phyloP scores from a whole-genome alignment of 2,329 filamentous ascomycete genomes.

The Colletotrichum cuscutae region DNA sequence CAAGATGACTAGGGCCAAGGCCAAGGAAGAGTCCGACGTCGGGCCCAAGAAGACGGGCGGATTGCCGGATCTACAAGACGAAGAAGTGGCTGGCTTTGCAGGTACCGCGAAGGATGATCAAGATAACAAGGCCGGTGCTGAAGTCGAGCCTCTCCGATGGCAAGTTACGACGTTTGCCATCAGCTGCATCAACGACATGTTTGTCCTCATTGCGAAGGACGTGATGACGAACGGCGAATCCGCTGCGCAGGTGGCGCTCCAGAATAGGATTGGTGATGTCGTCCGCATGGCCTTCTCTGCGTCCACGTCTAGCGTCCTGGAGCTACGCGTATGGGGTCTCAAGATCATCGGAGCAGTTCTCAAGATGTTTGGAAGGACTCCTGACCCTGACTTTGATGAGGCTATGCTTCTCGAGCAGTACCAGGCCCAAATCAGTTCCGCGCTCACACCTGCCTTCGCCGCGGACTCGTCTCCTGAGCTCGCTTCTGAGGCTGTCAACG shows the following conservation, averaged over 20 bases:
- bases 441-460: slow-evolving; percentile 94
- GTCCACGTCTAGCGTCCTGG: slow-evolving; percentile 91
- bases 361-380: slow-evolving; percentile 94
- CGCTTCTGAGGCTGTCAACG: slow-evolving; percentile 94
- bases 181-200: slow-evolving; percentile 85
- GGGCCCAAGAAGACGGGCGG: slow-evolving; percentile 56
- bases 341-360: slow-evolving; percentile 94
- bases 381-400: slow-evolving; percentile 97
- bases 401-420: slow-evolving; percentile 97
- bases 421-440: slow-evolving; percentile 97
- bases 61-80: slow-evolving; percentile 87
- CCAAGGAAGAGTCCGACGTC: slow-evolving; percentile 61
- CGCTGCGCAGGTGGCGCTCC: slow-evolving; percentile 79
- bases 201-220: slow-evolving; percentile 82
- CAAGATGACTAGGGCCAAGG: slow-evolving; percentile 83
- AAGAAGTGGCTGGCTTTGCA: slow-evolving; percentile 96
- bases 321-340: slow-evolving; percentile 88
- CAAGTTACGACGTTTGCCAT: slow-evolving; percentile 96
- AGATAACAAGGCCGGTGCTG: slow-evolving; percentile 59
- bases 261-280: slow-evolving; percentile 88
- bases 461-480: slow-evolving; percentile 95
- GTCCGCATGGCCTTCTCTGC: slow-evolving; percentile 98
- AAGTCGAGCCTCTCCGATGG: slow-evolving; percentile 93
- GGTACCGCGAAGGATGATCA: slow-evolving; percentile 66
- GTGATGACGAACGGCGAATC: slow-evolving; percentile 82